These are phyloP conservation scores for Populus tremula DNA, from an alignment of 345 rosid species.

Conservation along the genomic window DNA sequence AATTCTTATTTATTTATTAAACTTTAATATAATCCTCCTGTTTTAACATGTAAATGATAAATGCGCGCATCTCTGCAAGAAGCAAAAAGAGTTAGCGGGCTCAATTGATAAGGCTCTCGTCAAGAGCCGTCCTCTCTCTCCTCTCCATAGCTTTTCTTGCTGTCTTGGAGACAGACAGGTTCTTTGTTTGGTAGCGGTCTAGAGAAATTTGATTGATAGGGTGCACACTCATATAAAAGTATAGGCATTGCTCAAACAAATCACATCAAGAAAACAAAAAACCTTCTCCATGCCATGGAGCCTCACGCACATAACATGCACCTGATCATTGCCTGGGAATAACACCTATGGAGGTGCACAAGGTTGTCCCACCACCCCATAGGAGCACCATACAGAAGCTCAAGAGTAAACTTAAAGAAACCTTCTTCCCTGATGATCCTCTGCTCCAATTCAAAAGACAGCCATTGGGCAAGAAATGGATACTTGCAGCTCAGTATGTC, in stretches of 20 bases:
- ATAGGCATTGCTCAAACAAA: not conserved
- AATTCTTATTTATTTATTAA: not conserved
- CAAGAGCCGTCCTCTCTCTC: not conserved
- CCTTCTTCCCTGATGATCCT: slow-evolving; percentile 95
- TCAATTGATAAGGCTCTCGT: not conserved
- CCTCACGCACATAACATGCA: slow-evolving; percentile 17
- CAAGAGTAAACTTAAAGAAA: slow-evolving; percentile 65
- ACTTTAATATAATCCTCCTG: not conserved
- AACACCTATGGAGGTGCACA: slow-evolving; percentile 58
- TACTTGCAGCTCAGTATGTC: slow-evolving; percentile 65
- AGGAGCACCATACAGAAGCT: slow-evolving; percentile 54
- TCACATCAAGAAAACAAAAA: not conserved
- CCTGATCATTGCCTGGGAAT: slow-evolving; percentile 33
- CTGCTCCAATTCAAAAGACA: slow-evolving; percentile 90
- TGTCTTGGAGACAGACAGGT: slow-evolving; percentile 1
- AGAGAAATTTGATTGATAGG: slow-evolving; percentile 18
- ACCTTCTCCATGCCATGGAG: slow-evolving; percentile 21
- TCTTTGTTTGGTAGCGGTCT: slow-evolving; percentile 35
- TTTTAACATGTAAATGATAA: not conserved
- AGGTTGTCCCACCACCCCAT: slow-evolving; percentile 72
- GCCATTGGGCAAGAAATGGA: slow-evolving; percentile 43
- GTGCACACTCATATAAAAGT: not conserved
- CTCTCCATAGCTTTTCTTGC: not conserved
- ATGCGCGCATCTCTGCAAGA: not conserved
- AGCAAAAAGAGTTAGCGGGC: not conserved